Conservation (phyloP, 2,329 filamentous ascomycete species). For the Neopestalotiopsis clavispora region DNA sequence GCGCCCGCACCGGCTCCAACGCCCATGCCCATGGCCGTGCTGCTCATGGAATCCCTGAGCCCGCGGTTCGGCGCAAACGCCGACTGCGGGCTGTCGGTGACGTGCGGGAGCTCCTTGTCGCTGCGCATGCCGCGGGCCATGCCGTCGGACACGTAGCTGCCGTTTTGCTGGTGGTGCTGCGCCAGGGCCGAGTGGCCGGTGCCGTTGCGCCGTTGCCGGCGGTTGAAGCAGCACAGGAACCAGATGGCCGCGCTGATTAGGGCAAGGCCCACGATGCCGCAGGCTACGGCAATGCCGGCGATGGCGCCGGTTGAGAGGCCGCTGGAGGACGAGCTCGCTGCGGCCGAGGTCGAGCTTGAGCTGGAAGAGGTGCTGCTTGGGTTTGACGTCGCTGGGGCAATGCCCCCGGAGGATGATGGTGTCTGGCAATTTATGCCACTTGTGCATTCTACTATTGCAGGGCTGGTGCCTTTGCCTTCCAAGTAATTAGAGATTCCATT, state of each 20-base stretch:
- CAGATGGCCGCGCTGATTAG: conserved; percentile 45
- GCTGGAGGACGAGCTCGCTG: conserved; percentile 10
- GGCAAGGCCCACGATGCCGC: conserved; percentile 33
- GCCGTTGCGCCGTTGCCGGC: conserved; percentile 39
- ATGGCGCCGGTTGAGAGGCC: conserved; percentile 48
- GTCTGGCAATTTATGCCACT: background rate
- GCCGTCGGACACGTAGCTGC: conserved; percentile 31
- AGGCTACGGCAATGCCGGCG: conserved; percentile 52
- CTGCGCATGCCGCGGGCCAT: conserved; percentile 43
- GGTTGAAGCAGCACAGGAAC: conserved; percentile 43
- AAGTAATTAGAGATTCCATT: background rate
- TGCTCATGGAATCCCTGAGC: conserved; percentile 19
- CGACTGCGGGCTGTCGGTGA: conserved; percentile 45
- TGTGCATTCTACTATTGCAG: background rate
- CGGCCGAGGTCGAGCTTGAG: background rate
- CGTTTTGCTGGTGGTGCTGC: conserved; percentile 20
- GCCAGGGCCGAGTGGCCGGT: conserved; percentile 25
- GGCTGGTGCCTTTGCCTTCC: background rate
- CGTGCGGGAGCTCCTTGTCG: conserved; percentile 50
- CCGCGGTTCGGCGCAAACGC: conserved; percentile 49
- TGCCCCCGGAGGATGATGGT: background rate
- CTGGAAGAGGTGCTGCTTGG: background rate
- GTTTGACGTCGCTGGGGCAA: background rate
- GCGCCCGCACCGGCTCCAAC: background rate
- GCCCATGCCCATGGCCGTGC: background rate